Conservation (phyloP, 306 rosid species). For the Rosa rugosa region DNA sequence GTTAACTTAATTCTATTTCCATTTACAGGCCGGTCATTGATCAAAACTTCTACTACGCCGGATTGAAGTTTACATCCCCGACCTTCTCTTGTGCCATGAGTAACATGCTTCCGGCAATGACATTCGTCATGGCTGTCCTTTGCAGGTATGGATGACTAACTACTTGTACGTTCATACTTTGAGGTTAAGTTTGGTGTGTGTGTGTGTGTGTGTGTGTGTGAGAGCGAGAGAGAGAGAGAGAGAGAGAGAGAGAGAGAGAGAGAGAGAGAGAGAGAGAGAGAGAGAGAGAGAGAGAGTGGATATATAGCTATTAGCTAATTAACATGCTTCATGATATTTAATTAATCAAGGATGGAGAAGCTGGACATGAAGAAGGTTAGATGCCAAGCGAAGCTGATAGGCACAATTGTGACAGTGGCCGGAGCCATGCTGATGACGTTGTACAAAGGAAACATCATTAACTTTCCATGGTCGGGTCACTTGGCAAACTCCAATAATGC, state of each 20-base stretch:
- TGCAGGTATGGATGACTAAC: slow-evolving; percentile 47
- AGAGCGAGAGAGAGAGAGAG: background rate
- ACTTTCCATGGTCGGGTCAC: background rate
- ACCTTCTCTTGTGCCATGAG: slow-evolving; percentile 93
- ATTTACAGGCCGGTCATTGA: slow-evolving; percentile 81
- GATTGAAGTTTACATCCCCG: slow-evolving; percentile 79
- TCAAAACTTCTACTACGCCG: slow-evolving; percentile 92
- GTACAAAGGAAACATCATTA: slow-evolving; percentile 51
- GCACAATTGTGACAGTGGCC: slow-evolving; percentile 73
- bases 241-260: background rate
- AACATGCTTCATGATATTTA: background rate
- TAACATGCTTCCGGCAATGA: slow-evolving; percentile 94
- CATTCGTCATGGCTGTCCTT: slow-evolving; percentile 75
- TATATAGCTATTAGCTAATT: background rate
- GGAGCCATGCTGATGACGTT: slow-evolving; percentile 92
- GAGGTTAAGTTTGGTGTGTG: background rate
- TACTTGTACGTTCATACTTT: background rate
- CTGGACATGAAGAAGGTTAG: slow-evolving; percentile 63
- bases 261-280: background rate
- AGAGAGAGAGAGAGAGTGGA: background rate
- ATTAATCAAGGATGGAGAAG: slow-evolving; percentile 72
- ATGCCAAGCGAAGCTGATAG: slow-evolving; percentile 77
- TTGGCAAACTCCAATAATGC: background rate
- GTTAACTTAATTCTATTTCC: background rate
- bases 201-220: no score